Percentiles rank a stretch among this genome's conserved stretches.
phyloP scores from a whole-genome alignment of 176 grass and related monocot genomes.

The Luzula sylvatica region DNA sequence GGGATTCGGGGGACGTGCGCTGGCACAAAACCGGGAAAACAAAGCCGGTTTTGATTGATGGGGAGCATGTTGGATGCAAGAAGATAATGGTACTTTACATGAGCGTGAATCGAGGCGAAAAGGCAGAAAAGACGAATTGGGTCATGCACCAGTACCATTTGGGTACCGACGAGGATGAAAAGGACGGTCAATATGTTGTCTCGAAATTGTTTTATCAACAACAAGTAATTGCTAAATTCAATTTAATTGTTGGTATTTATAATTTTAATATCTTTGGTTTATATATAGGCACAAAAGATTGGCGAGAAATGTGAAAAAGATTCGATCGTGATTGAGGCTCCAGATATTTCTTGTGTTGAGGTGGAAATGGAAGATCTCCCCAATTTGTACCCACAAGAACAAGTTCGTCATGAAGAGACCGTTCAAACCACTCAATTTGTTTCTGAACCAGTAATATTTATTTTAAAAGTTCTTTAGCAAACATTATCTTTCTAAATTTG shows the following conservation, averaged over 20 bases:
- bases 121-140: constrained; percentile 89
- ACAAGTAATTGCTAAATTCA: no score
- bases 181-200: constrained; percentile 73
- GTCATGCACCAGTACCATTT: constrained; percentile 97
- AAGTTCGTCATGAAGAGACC: constrained; percentile 30
- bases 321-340: constrained; percentile 3
- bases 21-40: constrained; percentile 99
- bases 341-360: constrained; percentile 30
- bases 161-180: constrained; percentile 81
- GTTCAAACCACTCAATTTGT: constrained; percentile 20
- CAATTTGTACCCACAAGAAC: constrained; percentile 28
- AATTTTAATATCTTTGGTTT: no score
- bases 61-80: constrained; percentile 72
- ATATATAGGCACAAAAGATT: constrained; percentile 25
- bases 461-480: neutral
- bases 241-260: no score
- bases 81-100: constrained; percentile 97
- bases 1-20: constrained; percentile 45
- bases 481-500: neutral
- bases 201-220: constrained; percentile 44
- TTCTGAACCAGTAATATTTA: constrained; percentile 32
- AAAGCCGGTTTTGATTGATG: constrained; percentile 62
- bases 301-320: constrained; percentile 49
- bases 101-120: constrained; percentile 51
- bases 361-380: constrained; percentile 11